Evolutionary conservation across 352 stramenopile species (phyloP).

Genomic region (Phytophthora chlamydospora): DNA sequence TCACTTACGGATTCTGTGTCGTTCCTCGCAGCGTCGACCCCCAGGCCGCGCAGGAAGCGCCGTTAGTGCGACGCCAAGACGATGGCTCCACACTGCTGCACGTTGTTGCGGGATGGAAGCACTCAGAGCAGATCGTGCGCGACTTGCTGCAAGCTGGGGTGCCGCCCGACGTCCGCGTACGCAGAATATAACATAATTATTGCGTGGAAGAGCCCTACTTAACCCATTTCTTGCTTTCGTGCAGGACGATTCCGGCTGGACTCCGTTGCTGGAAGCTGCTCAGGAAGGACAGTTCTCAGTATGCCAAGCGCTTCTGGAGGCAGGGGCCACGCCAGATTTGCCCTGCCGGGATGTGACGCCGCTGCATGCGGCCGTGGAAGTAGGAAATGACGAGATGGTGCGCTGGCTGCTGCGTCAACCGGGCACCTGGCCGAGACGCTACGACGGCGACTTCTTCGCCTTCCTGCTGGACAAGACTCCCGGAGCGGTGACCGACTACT

Average conservation of each 20-base stretch:
- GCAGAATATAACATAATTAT: background rate
- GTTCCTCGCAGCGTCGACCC: conserved; percentile 47
- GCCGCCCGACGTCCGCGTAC: conserved; percentile 38
- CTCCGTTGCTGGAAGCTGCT: conserved; percentile 62
- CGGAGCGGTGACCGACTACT: conserved; percentile 41
- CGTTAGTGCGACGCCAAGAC: conserved; percentile 22
- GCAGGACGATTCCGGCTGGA: conserved; percentile 58
- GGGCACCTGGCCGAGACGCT: conserved; percentile 32
- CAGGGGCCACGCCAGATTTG: conserved; percentile 51
- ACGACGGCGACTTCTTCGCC: conserved; percentile 56
- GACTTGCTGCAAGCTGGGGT: conserved; percentile 49
- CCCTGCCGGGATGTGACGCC: conserved; percentile 46
- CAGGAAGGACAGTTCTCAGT: conserved; percentile 62
- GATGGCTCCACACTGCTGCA: conserved; percentile 67
- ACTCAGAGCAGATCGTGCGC: conserved; percentile 57
- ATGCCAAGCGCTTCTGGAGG: conserved; percentile 51
- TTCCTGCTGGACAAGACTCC: conserved; percentile 64
- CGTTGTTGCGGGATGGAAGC: conserved; percentile 57
- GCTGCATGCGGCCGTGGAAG: conserved; percentile 54
- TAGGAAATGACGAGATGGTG: conserved; percentile 60
- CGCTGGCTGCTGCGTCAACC: conserved; percentile 54
- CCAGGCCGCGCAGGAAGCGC: conserved; percentile 33
- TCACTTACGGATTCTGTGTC: conserved; percentile 11
- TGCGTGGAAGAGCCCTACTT: too few relatives aligned
- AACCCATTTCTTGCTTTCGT: background rate